phyloP scores from a whole-genome alignment of 2,329 filamentous ascomycete species.

The Epichloe gansuensis region DNA sequence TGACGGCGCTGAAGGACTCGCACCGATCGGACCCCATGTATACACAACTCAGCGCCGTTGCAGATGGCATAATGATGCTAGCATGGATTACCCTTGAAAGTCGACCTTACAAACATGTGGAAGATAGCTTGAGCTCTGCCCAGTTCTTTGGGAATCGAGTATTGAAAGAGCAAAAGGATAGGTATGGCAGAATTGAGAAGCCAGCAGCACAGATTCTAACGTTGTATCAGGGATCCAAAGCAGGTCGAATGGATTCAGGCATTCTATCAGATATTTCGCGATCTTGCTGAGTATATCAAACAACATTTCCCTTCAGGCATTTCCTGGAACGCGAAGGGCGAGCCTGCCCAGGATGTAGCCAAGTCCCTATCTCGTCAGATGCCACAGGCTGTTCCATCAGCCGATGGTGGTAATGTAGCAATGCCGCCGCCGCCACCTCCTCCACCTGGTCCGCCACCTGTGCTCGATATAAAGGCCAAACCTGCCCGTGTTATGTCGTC shows the following conservation, averaged over 20 bases:
- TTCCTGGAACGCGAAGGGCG: conserved; percentile 71
- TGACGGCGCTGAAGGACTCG: conserved; percentile 67
- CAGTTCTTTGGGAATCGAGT: conserved; percentile 95
- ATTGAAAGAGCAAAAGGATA: conserved; percentile 76
- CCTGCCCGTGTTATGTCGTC: conserved; percentile 24
- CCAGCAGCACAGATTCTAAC: not conserved
- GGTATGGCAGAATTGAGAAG: conserved; percentile 20
- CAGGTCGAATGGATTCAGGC: conserved; percentile 82
- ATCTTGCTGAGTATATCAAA: conserved; percentile 73
- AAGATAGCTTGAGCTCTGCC: conserved; percentile 68
- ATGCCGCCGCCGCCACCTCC: conserved; percentile 54
- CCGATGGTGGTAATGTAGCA: conserved; percentile 37
- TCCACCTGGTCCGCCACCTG: conserved; percentile 57
- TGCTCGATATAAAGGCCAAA: conserved; percentile 44
- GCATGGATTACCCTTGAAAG: conserved; percentile 80
- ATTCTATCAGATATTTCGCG: conserved; percentile 84
- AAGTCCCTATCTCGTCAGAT: conserved; percentile 36
- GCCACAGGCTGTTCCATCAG: conserved; percentile 31
- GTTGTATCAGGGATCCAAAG: conserved; percentile 49
- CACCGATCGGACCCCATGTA: conserved; percentile 66
- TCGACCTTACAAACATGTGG: conserved; percentile 75
- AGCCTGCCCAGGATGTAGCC: conserved; percentile 55
- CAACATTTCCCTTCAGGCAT: conserved; percentile 69
- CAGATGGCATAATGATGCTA: conserved; percentile 78
- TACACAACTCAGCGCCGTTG: conserved; percentile 73